Evolutionary conservation across 2,329 filamentous ascomycete species (phyloP).

Genomic region (Colletotrichum cordylinicola): DNA sequence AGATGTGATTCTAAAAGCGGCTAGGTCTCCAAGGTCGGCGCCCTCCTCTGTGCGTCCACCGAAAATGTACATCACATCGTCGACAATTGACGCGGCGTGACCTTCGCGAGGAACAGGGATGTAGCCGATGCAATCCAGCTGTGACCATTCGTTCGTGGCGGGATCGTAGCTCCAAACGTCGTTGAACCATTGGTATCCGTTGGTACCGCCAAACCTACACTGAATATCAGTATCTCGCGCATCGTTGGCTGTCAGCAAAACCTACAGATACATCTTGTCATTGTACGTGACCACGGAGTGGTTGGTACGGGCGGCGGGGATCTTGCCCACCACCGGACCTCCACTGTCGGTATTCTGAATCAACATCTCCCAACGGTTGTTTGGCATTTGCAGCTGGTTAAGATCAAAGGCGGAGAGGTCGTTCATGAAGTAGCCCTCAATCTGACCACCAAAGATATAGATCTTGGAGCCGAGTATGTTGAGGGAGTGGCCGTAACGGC

Average conservation of each 20-base stretch:
- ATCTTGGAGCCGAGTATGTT: constrained; percentile 98
- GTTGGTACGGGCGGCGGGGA: constrained; percentile 91
- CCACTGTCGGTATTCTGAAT: constrained; percentile 74
- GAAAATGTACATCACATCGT: constrained; percentile 99
- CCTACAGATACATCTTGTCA: constrained; percentile 91
- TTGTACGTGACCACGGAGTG: constrained; percentile 91
- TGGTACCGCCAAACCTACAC: constrained; percentile 90
- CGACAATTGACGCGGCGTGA: constrained; percentile 90
- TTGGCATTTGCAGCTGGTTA: constrained; percentile 89
- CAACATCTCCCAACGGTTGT: constrained; percentile 95
- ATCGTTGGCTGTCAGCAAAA: constrained; percentile 25
- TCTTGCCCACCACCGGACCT: constrained; percentile 61
- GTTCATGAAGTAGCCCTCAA: constrained; percentile 98
- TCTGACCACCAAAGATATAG: constrained; percentile 96
- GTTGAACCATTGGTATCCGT: constrained; percentile 97
- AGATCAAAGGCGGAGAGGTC: constrained; percentile 94
- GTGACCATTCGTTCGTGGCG: constrained; percentile 79
- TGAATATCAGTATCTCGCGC: constrained; percentile 14
- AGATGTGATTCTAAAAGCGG: constrained; percentile 77
- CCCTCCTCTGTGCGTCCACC: constrained; percentile 95
- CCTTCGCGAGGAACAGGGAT: constrained; percentile 94
- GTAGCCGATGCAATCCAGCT: constrained; percentile 96
- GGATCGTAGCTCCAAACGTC: constrained; percentile 98
- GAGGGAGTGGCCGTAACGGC: constrained; percentile 93
- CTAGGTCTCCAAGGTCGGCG: constrained; percentile 88